Evolutionary conservation across 345 rosid species (phyloP).

Genomic region (Cardamine resedifolia): DNA sequence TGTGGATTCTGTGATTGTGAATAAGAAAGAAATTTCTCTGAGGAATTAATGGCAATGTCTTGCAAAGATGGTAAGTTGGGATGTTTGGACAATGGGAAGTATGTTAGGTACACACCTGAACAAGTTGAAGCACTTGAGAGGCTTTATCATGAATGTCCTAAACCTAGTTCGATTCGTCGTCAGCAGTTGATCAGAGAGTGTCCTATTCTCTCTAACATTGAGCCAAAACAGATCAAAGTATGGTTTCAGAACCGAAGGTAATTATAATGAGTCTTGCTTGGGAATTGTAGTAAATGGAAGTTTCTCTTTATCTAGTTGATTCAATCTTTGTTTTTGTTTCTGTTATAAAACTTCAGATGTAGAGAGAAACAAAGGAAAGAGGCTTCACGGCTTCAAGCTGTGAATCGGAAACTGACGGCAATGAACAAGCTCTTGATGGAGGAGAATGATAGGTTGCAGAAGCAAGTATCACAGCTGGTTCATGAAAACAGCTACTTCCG

Average conservation of each 20-base stretch:
- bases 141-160: conserved; percentile 98
- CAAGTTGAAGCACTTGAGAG: conserved; percentile 99
- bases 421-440: conserved; percentile 99
- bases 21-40: neutral
- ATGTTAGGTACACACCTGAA: conserved; percentile 98
- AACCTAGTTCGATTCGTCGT: conserved; percentile 98
- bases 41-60: conserved; percentile 69
- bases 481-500: conserved; percentile 98
- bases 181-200: conserved; percentile 98
- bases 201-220: conserved; percentile 98
- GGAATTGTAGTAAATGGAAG: neutral
- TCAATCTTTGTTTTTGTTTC: neutral
- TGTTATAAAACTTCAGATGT: conserved; percentile 56
- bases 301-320: neutral
- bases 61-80: conserved; percentile 85
- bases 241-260: conserved; percentile 99
- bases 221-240: conserved; percentile 99
- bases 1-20: conserved; percentile 34
- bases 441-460: conserved; percentile 99
- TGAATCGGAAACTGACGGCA: conserved; percentile 91
- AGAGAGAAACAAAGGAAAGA: conserved; percentile 99
- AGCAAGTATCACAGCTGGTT: conserved; percentile 97
- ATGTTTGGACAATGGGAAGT: conserved; percentile 90
- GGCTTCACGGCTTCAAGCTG: conserved; percentile 96
- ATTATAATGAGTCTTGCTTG: neutral